Evolutionary conservation across 805 yeast species (phyloP).

Genomic region (Alloascoidea hylecoeti): DNA sequence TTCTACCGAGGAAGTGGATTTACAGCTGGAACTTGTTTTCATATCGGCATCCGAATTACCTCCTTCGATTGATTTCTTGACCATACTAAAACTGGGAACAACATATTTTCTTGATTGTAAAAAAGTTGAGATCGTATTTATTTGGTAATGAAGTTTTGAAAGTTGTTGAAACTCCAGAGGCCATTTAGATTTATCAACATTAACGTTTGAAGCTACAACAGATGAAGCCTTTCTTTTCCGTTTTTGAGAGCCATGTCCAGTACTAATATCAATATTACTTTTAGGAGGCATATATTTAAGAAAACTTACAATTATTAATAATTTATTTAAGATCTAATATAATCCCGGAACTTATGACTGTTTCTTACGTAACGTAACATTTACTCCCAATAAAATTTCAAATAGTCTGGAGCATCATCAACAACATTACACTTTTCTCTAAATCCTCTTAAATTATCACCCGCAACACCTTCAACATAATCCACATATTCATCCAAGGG

Average conservation of each 20-base stretch:
- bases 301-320: no score
- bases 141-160: slow-evolving; percentile 31
- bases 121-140: slow-evolving; percentile 50
- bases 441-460: neutral
- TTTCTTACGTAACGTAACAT: no score
- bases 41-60: slow-evolving; percentile 12
- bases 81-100: slow-evolving; percentile 37
- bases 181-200: slow-evolving; percentile 9
- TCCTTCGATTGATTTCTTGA: slow-evolving; percentile 39
- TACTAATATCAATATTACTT: no score
- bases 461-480: slow-evolving; percentile 1
- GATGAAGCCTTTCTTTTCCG: no score
- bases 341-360: no score
- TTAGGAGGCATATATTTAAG: no score
- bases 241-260: no score
- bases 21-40: neutral
- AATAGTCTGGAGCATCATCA: neutral
- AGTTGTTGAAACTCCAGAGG: slow-evolving; percentile 23
- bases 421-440: neutral
- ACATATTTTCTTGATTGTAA: slow-evolving; percentile 46
- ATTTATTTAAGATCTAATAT: no score
- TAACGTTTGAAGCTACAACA: neutral
- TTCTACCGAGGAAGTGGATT: slow-evolving; percentile 15
- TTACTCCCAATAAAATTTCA: neutral
- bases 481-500: slow-evolving; percentile 13